These are phyloP conservation scores for Paxillus ammoniavirescens DNA, from an alignment of 768 basidiomycete genomes.

Conservation along the genomic window DNA sequence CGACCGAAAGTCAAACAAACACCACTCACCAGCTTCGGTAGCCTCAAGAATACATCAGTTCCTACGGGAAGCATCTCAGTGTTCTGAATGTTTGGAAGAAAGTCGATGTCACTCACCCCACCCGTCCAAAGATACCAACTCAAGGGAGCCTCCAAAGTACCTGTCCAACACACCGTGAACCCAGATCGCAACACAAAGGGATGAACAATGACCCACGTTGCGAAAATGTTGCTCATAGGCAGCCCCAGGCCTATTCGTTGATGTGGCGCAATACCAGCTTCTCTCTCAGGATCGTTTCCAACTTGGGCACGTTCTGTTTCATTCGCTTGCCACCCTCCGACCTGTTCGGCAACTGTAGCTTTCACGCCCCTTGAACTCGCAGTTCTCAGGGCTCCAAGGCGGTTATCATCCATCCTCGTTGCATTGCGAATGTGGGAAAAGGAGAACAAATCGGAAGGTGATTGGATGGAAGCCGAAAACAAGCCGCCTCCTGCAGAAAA, in stretches of 20 bases:
- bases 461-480: conserved; percentile 47
- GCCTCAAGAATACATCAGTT: conserved; percentile 77
- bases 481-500: conserved; percentile 71
- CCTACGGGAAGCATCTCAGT: conserved; percentile 40
- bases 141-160: conserved; percentile 81
- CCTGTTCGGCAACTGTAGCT: conserved; percentile 81
- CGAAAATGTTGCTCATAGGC: conserved; percentile 88
- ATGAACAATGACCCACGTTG: conserved; percentile 51
- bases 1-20: neutral
- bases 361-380: conserved; percentile 63
- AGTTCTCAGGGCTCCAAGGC: conserved; percentile 65
- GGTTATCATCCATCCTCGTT: conserved; percentile 60
- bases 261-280: conserved; percentile 49
- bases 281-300: conserved; percentile 39
- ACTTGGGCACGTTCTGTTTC: conserved; percentile 23
- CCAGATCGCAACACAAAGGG: neutral
- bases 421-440: conserved; percentile 86
- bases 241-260: conserved; percentile 77
- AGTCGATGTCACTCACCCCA: conserved; percentile 58
- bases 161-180: conserved; percentile 32
- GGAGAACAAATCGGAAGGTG: conserved; percentile 80
- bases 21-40: conserved; percentile 71
- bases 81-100: neutral
- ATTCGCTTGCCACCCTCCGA: conserved; percentile 42
- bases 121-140: conserved; percentile 77